Percentiles rank a stretch among this genome's conserved stretches.
Conservation (phyloP, 805 yeast species). For the Lipomyces yamanashiensis region DNA sequence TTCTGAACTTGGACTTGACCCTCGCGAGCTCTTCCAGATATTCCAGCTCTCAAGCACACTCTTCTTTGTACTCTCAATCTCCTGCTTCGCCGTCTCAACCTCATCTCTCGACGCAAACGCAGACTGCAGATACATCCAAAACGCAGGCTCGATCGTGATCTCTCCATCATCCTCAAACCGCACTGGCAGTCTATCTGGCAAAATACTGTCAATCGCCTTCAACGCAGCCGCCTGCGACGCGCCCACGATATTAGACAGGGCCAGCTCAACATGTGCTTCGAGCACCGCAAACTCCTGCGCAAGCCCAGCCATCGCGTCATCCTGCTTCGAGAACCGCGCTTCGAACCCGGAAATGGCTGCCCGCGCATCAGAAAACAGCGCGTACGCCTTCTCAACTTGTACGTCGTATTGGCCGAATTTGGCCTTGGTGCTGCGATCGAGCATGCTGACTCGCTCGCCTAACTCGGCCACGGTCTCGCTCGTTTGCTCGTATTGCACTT, state of each 20-base stretch:
- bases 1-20: too few species aligned
- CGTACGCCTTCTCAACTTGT: not conserved
- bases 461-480: not conserved
- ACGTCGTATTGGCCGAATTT: not conserved
- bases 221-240: conserved; percentile 19
- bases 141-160: conserved; percentile 28
- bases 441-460: not conserved
- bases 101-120: conserved; percentile 21
- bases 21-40: not conserved
- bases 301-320: not conserved
- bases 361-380: not conserved
- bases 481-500: not conserved
- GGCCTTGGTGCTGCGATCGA: not conserved
- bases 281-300: not conserved
- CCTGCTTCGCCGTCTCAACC: conserved; percentile 4
- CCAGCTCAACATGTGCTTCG: not conserved
- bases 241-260: conserved; percentile 1
- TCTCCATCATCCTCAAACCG: conserved; percentile 17
- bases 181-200: conserved; percentile 26
- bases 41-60: not conserved
- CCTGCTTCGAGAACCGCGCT: not conserved
- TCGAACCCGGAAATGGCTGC: not conserved
- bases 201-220: conserved; percentile 10
- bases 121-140: conserved; percentile 28
- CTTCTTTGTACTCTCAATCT: not conserved